These are phyloP conservation scores for Pseudocercospora cruenta DNA, from an alignment of 2,329 filamentous ascomycete species.

Conservation along the genomic window DNA sequence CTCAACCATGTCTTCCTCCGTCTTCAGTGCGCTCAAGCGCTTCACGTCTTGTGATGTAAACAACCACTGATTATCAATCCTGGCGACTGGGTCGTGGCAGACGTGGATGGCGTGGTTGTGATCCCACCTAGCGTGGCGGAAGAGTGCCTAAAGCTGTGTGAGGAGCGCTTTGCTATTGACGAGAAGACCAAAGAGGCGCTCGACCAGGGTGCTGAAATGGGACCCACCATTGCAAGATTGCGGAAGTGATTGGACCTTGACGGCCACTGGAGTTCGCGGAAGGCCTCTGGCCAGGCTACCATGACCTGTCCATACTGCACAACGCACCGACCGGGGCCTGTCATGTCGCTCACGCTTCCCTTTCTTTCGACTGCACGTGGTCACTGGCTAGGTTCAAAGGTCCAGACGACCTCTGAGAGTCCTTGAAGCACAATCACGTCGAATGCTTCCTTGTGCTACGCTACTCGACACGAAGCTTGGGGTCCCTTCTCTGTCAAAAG, in stretches of 20 bases:
- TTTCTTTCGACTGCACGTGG: no score
- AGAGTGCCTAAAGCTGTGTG: constrained; percentile 39
- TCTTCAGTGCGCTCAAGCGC: constrained; percentile 1
- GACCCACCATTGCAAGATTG: constrained; percentile 41
- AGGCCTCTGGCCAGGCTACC: neutral
- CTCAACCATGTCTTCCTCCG: neutral
- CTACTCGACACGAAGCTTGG: no score
- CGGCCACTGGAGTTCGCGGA: neutral
- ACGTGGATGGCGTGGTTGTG: constrained; percentile 39
- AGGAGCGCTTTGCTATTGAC: constrained; percentile 42
- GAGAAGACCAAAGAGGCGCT: constrained; percentile 40
- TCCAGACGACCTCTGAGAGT: no score
- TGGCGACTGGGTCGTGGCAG: constrained; percentile 43
- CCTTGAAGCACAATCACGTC: no score
- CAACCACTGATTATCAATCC: constrained; percentile 32
- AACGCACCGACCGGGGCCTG: neutral
- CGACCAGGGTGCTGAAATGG: constrained; percentile 41
- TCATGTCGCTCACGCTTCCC: neutral
- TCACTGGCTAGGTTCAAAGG: no score
- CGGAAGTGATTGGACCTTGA: constrained; percentile 33
- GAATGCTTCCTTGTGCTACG: no score
- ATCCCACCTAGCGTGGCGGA: constrained; percentile 32
- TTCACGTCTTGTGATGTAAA: constrained; percentile 14
- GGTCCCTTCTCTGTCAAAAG: neutral
- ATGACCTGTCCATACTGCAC: neutral